Evolutionary conservation across 495 filamentous ascomycete genomes (phyloP).

Genomic region (Sphaerosporella brunnea): DNA sequence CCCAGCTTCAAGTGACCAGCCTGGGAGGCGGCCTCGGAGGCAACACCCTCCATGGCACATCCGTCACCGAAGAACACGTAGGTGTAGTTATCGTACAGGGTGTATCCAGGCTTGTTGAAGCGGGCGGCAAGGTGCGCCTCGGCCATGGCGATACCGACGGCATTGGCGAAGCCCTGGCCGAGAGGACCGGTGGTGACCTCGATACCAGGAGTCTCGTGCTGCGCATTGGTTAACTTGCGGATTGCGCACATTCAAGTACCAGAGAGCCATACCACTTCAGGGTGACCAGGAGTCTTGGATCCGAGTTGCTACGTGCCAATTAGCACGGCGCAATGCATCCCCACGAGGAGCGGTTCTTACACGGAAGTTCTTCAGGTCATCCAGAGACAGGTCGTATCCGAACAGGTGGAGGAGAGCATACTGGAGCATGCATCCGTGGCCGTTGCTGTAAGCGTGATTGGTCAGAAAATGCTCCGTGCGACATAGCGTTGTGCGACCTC

Average conservation of each 20-base stretch:
- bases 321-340: background rate
- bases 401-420: constrained; percentile 96
- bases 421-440: constrained; percentile 97
- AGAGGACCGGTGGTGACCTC: constrained; percentile 97
- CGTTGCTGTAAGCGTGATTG: constrained; percentile 47
- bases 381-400: constrained; percentile 68
- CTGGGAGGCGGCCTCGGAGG: constrained; percentile 74
- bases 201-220: constrained; percentile 81
- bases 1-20: constrained; percentile 94
- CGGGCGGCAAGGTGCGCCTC: constrained; percentile 72
- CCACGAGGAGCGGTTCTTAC: too few relatives aligned
- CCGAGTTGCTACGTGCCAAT: constrained; percentile 13
- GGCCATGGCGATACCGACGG: constrained; percentile 90
- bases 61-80: constrained; percentile 95
- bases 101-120: constrained; percentile 95
- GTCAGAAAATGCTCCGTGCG: background rate
- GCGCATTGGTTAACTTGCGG: constrained; percentile 4
- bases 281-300: constrained; percentile 79
- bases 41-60: constrained; percentile 96
- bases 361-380: constrained; percentile 89
- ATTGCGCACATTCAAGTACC: background rate
- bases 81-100: constrained; percentile 89
- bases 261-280: constrained; percentile 42
- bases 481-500: background rate
- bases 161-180: constrained; percentile 87